Percentiles rank a stretch among this genome's conserved stretches.
Conservation (phyloP, 176 grass and related monocot genomes). For the Panicum miliaceum region DNA sequence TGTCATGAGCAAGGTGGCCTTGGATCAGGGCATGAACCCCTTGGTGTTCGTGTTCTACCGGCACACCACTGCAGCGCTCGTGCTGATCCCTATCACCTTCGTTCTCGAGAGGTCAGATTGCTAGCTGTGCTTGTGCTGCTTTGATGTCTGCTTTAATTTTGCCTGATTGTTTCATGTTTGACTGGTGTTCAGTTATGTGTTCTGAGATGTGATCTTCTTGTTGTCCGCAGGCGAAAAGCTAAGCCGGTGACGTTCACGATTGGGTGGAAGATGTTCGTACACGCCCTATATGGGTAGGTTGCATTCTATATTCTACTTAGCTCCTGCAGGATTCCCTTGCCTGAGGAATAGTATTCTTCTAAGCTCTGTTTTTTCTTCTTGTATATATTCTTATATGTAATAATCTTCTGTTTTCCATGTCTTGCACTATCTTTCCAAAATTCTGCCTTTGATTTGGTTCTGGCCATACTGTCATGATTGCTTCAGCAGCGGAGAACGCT, state of each 20-base stretch:
- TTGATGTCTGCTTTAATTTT: not conserved
- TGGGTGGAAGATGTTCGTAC: slow-evolving; percentile 64
- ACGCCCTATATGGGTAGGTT: slow-evolving; percentile 71
- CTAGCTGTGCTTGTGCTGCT: not conserved
- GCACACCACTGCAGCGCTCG: slow-evolving; percentile 59
- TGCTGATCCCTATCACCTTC: slow-evolving; percentile 58
- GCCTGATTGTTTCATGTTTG: not conserved
- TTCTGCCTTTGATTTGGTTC: not conserved
- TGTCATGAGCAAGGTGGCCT: slow-evolving; percentile 58
- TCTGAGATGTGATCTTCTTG: slow-evolving; percentile 20
- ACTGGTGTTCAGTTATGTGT: not conserved
- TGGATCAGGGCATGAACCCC: slow-evolving; percentile 70
- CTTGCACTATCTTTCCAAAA: not conserved
- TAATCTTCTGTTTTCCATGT: not conserved
- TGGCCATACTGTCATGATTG: slow-evolving; percentile 2
- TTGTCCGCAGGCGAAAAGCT: slow-evolving; percentile 53
- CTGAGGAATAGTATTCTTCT: not conserved
- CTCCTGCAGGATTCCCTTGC: not conserved
- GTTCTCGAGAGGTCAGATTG: slow-evolving; percentile 57
- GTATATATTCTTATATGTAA: not conserved
- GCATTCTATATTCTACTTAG: not conserved
- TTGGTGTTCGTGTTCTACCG: slow-evolving; percentile 79
- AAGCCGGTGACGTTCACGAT: slow-evolving; percentile 58
- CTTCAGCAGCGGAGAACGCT: not conserved
- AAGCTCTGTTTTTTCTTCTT: not conserved